Evolutionary conservation across 2,329 filamentous ascomycete species (phyloP), one percentile per base, ranked within the genome.

Genomic region (Penicillium occitanis): DNA sequence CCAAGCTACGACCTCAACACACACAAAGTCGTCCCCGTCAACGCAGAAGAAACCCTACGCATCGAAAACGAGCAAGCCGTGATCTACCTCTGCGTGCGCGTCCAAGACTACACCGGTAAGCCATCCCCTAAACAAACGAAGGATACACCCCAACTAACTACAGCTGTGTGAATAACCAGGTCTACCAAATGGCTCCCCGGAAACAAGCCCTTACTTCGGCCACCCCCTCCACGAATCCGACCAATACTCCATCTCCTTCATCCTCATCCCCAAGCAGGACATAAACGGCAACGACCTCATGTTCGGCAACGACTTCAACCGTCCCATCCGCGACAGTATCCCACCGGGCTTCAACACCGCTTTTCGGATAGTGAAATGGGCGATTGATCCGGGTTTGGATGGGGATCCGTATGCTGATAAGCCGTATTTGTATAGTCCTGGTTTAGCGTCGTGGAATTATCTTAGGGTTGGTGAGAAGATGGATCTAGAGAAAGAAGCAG

Each of bases 271-370:
- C n/a, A 91, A 91, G 72, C 72, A 80, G 35, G 78, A 78, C 42
- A 88, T 96, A 65, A 83, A 84, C 2, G 92, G 87, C 53, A 78
- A 86, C 30, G 88, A 96, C 68, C 83, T 99, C 2, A 88, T 97
- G 63, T 97, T 97, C 72, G 95, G 94, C 50, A 98, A 98, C 77
- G 93, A 97, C 82, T 97, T 98, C 75, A 93, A 97, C 74, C 87
- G 91, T 61, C 92, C 95, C 0, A 95, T 99, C 71, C 87, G 92
- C 35, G 90, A 97, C 75, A 87, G 89, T 17, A 83, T 99, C 1
- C 94, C 95, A 0, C 91, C 92, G 0, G 93, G 94, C 0, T 96
- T 97, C 78, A 88, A 87, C 74, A 90, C 91, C 10, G 93, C 93
- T 0, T 88, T 97, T 78, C 89, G 88, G 62, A 89, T 97, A 51